Base-by-base conservation (phyloP, 2,329 filamentous ascomycete genomes). In the Exutisphaerella laricina region DNA sequence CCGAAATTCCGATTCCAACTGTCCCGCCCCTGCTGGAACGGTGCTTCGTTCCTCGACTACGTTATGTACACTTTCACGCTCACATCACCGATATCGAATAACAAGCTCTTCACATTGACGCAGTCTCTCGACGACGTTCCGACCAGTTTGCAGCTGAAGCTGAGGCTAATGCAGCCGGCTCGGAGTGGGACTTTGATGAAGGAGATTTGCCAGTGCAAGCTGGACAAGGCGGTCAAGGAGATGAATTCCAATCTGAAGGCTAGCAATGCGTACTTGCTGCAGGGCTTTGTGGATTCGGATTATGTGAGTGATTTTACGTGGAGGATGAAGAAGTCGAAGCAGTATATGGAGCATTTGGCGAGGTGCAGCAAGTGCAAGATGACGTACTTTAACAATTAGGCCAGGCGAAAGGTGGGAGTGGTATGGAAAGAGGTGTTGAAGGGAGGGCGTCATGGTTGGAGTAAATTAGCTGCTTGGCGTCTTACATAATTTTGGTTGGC, bases 11-110 rank as follows among this genome's bases (percentile, higher is more conserved):
- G 38, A 13, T 48, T 54, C 43, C n/a, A 31, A 5, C 18, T 54
- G 22, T 29, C 43, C 34, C 45, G 49, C 8, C 46, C 49, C n/a
- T 29, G 49, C 22, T 45, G 40, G 40, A 36, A 23, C 6, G 18
- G 29, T n/a, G 40, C 43, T 3, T 18, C 28, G 1, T 51, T 54
- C 41, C 25, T 30, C 12, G 21, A 31, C 18, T 45, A 40, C 21
- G 26, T 30, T n/a, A 51, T 39, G 16, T 58, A 61, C 21, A 48
- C 32, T 9, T 51, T 52, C 45, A 33, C 41, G 3, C 34, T 51
- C 37, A 34, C 13, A 4, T 16, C 41, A 6, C 41, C 41, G 1
- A 13, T 7, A 6, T 22, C 38, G 28, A 5, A 17, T 7, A 35
- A n/a, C n/a, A n/a, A 23, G 20, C 17, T n/a, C 7, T 35, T 17